These are phyloP conservation scores for Nematocida sp. DNA, from an alignment of 371 early-diverging fungal genomes.

Conservation along the genomic window DNA sequence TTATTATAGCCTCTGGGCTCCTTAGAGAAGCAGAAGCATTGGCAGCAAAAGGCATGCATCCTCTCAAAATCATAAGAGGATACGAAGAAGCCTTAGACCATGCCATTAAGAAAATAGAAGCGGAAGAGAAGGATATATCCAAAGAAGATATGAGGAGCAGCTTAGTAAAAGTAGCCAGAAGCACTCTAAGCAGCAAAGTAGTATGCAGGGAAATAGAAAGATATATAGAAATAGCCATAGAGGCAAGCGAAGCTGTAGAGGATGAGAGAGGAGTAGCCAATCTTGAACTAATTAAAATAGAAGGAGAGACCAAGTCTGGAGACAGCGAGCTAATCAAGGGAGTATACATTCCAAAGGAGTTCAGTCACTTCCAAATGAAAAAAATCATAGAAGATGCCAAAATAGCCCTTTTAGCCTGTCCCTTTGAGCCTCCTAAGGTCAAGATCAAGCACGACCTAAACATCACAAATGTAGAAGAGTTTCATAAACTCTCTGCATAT, in stretches of 20 bases:
- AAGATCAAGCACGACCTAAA: conserved; percentile 99
- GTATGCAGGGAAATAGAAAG: conserved; percentile 84
- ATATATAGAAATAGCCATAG: conserved; percentile 74
- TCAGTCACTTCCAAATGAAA: conserved; percentile 98
- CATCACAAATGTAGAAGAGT: conserved; percentile 91
- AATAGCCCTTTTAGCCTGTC: conserved; percentile 95
- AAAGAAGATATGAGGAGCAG: conserved; percentile 68
- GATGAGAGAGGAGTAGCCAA: conserved; percentile 96
- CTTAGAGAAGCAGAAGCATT: conserved; percentile 90
- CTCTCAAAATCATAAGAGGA: conserved; percentile 93
- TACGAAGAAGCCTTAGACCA: conserved; percentile 89
- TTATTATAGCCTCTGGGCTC: conserved; percentile 90
- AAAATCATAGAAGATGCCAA: conserved; percentile 86
- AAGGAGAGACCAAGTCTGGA: conserved; percentile 91
- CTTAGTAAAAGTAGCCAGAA: conserved; percentile 89
- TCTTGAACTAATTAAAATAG: conserved; percentile 97
- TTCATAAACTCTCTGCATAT: conserved; percentile 83
- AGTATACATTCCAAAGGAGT: conserved; percentile 96
- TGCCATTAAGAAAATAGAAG: conserved; percentile 81
- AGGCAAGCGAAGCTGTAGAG: conserved; percentile 89
- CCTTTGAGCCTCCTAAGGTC: conserved; percentile 99
- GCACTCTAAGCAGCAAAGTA: conserved; percentile 91
- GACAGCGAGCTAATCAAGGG: conserved; percentile 83
- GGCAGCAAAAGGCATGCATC: conserved; percentile 92
- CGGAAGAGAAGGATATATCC: conserved; percentile 74